A percentile compares a stretch with the other conserved stretches of the same genome.
phyloP scores from a whole-genome alignment of 306 rosid genomes.

The Cucurbita ficifolia region DNA sequence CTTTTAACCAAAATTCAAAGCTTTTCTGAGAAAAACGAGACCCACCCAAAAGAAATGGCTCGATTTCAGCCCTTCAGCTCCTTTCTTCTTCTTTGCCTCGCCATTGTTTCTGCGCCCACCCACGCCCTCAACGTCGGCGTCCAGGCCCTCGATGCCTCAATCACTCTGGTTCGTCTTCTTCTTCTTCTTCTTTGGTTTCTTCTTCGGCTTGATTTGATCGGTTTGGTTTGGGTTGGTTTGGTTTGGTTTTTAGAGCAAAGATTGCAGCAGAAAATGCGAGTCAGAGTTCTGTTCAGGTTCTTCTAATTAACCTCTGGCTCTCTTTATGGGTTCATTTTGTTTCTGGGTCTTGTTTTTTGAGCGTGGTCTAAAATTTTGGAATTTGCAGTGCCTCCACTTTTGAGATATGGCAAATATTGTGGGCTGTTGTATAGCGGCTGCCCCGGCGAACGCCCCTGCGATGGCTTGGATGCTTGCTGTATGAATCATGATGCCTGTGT shows the following conservation, averaged over 20 bases:
- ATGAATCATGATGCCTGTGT: conserved; percentile 87
- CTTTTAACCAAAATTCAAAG: background rate
- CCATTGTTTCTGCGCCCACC: conserved; percentile 11
- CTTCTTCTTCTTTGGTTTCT: background rate
- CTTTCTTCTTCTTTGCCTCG: conserved; percentile 10
- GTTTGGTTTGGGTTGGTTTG: background rate
- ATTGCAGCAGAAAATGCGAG: conserved; percentile 75
- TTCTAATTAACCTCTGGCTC: background rate
- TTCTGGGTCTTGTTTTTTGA: background rate
- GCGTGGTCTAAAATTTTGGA: background rate
- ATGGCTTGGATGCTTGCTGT: conserved; percentile 88
- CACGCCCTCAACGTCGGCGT: conserved; percentile 63
- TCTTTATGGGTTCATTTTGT: background rate
- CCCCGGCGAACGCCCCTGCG: conserved; percentile 86
- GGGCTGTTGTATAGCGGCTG: conserved; percentile 86
- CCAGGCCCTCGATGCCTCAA: conserved; percentile 43
- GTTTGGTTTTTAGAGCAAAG: conserved; percentile 45
- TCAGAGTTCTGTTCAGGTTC: conserved; percentile 87
- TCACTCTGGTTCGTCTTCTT: conserved; percentile 26
- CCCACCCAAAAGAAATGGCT: background rate
- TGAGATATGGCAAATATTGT: conserved; percentile 91
- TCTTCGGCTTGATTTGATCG: background rate
- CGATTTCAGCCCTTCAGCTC: conserved; percentile 22
- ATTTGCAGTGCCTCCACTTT: conserved; percentile 57
- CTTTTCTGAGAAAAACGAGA: background rate